These are phyloP conservation scores for Hyparrhenia diplandra DNA, from an alignment of 176 grass and related monocot genomes.

Conservation along the genomic window DNA sequence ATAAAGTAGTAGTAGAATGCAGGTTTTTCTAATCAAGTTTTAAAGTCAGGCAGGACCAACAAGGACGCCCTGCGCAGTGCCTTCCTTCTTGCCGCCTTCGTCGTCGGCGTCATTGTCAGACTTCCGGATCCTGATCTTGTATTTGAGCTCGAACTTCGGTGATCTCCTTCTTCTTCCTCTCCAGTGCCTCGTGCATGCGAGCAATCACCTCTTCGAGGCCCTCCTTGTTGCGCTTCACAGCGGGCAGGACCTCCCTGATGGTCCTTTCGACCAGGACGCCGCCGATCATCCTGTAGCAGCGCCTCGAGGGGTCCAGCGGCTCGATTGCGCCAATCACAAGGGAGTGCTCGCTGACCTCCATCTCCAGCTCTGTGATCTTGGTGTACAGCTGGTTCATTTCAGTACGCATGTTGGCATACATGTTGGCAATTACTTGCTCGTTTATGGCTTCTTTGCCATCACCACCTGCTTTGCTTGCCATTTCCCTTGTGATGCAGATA, in stretches of 20 bases:
- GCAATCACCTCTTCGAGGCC: constrained; percentile 72
- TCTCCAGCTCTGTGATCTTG: constrained; percentile 83
- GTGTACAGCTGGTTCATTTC: constrained; percentile 86
- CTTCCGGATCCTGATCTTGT: constrained; percentile 83
- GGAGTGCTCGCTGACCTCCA: constrained; percentile 82
- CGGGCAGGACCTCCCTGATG: constrained; percentile 72
- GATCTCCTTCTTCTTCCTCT: constrained; percentile 83
- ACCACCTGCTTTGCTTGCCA: constrained; percentile 47
- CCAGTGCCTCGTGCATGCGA: constrained; percentile 71
- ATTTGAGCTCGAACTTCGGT: constrained; percentile 80
- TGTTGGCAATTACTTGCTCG: constrained; percentile 70
- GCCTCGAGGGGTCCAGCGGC: constrained; percentile 61
- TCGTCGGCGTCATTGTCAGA: constrained; percentile 34
- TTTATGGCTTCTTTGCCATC: constrained; percentile 49
- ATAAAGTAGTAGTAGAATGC: background rate
- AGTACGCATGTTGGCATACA: constrained; percentile 63
- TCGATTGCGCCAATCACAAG: constrained; percentile 84
- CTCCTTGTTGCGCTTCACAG: constrained; percentile 72
- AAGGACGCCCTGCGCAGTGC: constrained; percentile 78
- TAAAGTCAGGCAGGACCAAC: constrained; percentile 59
- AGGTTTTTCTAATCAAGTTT: background rate
- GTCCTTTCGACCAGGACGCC: constrained; percentile 85
- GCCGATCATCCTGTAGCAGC: constrained; percentile 88
- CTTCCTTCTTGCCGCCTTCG: constrained; percentile 52
- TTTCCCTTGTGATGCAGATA: constrained; percentile 25